Base-by-base conservation (phyloP, 164 flowering plant genomes). In the Chloranthus sessilifolius region DNA sequence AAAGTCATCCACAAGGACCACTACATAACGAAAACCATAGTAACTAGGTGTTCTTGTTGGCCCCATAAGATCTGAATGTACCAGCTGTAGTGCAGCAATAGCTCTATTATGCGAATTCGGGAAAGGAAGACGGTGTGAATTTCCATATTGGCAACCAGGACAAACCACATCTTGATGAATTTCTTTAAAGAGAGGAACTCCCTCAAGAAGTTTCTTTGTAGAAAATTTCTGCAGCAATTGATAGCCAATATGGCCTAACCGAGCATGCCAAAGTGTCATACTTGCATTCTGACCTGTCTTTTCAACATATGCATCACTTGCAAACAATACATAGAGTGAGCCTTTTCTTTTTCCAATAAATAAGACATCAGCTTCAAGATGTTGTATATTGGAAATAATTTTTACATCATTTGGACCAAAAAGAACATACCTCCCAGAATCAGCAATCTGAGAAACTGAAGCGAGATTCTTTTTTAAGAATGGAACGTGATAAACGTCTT, bases 211-310 rank as follows among this genome's bases (percentile, higher is more conserved):
- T 17, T 51, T 51, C 47, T 46, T 56, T 20, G 40, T 5, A 11
- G 58, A 52, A 3, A 65, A 53, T 54, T 53, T 17, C 27, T 64
- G 54, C 47, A 64, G 3, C 19, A 47, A 12, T 21, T 48, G 51
- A 31, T 53, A 56, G 15, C 70, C 53, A 21, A 63, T 15, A 21
- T 62, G 68, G 12, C 64, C 68, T 17, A 67, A n/a, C n/a, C n/a
- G 52, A 53, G 60, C 67, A 58, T 59, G 62, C 64, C 61, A 57
- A 47, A 57, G 31, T 33, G 55, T 2, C 1, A 43, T 47, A 29
- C 43, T 56, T 8, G 33, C 57, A 45, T 29, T 67, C 7, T 59
- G 52, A 5, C 58, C 29, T 39, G 61, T 63, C 37, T 56, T 61
- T 6, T 57, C 27, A 1, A 66, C 62, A 60, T 52, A 66, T 20